phyloP scores from a whole-genome alignment of 2,329 filamentous ascomycete genomes.

The Colletotrichum graminicola region DNA sequence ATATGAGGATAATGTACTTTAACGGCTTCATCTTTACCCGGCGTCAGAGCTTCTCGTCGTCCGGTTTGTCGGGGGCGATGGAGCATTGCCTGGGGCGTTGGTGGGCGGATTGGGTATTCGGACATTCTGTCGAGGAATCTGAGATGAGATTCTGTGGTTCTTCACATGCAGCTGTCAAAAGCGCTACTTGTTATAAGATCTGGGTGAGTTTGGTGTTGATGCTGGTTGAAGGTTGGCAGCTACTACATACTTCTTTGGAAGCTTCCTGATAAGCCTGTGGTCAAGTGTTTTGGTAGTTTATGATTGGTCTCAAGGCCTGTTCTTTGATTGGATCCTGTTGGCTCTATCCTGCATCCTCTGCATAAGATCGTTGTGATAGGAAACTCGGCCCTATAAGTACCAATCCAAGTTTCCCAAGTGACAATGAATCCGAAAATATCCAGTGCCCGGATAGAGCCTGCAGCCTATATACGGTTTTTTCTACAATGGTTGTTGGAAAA shows the following conservation, averaged over 20 bases:
- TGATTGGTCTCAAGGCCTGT: background rate
- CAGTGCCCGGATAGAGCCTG: no score
- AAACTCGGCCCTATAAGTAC: no score
- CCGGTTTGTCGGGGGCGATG: conserved; percentile 47
- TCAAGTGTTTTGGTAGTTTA: background rate
- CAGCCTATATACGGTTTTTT: no score
- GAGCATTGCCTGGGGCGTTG: conserved; percentile 30
- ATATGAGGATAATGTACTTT: conserved; percentile 48
- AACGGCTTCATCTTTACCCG: conserved; percentile 34
- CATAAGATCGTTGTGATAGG: no score
- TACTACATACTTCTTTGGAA: background rate
- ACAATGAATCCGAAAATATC: background rate
- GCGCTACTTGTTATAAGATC: background rate
- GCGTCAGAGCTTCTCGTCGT: background rate
- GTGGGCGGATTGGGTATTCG: background rate
- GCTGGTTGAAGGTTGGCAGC: background rate
- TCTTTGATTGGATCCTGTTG: background rate
- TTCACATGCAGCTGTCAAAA: background rate
- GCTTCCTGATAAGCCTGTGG: background rate
- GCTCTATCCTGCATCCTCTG: background rate
- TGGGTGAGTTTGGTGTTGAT: background rate
- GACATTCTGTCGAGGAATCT: background rate
- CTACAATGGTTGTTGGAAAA: no score
- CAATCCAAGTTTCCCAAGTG: background rate
- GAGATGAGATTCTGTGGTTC: no score